A percentile compares a stretch with the other conserved stretches of the same genome.
Conservation (phyloP, 2,329 filamentous ascomycete genomes). For the Colletotrichum coccodes region DNA sequence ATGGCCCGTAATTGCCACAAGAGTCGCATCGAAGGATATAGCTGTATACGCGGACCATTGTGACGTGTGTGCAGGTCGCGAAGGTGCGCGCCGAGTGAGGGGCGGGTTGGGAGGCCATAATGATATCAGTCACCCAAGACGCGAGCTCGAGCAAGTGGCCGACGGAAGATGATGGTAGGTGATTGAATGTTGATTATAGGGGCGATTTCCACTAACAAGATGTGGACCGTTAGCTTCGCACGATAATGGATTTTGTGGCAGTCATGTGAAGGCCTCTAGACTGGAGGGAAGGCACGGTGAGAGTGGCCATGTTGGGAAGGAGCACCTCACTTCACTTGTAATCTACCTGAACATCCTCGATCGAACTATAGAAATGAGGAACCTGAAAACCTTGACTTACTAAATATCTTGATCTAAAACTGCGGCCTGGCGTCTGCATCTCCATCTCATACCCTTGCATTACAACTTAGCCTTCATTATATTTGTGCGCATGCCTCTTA, state of each 20-base stretch:
- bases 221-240: neutral
- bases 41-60: constrained; percentile 73
- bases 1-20: constrained; percentile 64
- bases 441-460: too few species aligned
- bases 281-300: neutral
- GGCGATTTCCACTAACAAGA: neutral
- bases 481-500: too few species aligned
- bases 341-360: neutral
- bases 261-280: neutral
- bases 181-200: neutral
- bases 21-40: constrained; percentile 61
- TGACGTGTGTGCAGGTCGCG: constrained; percentile 70
- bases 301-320: neutral
- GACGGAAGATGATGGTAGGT: neutral
- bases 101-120: constrained; percentile 10
- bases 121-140: neutral
- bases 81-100: neutral
- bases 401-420: too few species aligned
- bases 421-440: neutral
- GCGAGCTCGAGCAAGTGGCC: constrained; percentile 2
- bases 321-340: neutral
- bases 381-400: neutral
- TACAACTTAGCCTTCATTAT: too few species aligned
- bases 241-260: neutral
- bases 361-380: neutral